These are phyloP conservation scores for Verticillium isaacii DNA, from an alignment of 2,329 filamentous ascomycete genomes.

Conservation along the genomic window DNA sequence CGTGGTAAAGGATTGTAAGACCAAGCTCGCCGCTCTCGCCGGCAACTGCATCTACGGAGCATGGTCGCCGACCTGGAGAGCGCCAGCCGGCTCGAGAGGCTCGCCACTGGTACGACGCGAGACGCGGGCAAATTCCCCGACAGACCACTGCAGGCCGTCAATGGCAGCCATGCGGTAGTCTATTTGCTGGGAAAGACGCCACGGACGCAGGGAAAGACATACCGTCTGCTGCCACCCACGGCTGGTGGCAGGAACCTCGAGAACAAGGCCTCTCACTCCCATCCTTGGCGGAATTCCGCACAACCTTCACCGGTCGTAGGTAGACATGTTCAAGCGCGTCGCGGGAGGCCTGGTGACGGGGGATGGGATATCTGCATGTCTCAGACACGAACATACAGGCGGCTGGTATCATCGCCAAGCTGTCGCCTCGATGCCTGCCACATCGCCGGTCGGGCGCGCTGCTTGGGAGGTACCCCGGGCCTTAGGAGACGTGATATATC, in stretches of 20 bases:
- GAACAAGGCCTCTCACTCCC: not conserved
- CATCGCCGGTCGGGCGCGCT: not conserved
- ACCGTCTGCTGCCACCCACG: not conserved
- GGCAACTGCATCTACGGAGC: not conserved
- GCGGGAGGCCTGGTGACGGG: not conserved
- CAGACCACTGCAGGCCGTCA: not conserved
- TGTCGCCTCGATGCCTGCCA: not conserved
- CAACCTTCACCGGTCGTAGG: not conserved
- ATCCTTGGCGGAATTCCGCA: not conserved
- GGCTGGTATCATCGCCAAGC: not conserved
- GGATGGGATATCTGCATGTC: not conserved
- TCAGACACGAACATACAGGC: not conserved
- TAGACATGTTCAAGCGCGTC: not conserved
- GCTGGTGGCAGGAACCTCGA: not conserved
- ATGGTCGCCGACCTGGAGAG: not conserved
- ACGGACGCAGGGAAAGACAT: not conserved
- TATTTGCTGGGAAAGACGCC: not conserved
- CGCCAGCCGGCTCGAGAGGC: not conserved
- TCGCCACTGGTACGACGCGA: not conserved
- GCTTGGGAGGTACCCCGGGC: not conserved
- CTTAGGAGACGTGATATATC: not conserved
- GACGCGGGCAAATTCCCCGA: not conserved
- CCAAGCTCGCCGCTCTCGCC: not conserved
- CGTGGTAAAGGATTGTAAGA: not conserved
- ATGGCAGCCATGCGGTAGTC: not conserved